Base-by-base conservation (phyloP, 495 filamentous ascomycete genomes). In the Hypoxylon fragiforme region DNA sequence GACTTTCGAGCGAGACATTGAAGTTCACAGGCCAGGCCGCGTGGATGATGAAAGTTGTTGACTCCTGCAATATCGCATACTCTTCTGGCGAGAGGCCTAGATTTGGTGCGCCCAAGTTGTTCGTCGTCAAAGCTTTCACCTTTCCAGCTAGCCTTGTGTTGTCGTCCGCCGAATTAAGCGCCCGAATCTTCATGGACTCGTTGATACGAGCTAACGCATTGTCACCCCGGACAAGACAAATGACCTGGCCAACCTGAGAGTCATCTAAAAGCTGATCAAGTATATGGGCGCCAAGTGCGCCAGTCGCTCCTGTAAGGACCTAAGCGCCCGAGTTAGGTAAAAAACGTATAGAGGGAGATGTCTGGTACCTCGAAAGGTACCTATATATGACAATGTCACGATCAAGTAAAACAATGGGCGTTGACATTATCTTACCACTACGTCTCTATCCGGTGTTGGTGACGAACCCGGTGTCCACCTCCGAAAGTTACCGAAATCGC, bases 1-100 rank as follows among this genome's bases (percentile, higher is more conserved):
- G 63, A 51, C 77, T 82, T n/a, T 68, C 62, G 1, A 86, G 71
- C 3, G 74, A 71, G 58, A 82, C 70, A 51, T 81, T 85, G 75
- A 88, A 89, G 65, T 88, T 87, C 19, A 88, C 86, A 3, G 82
- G 78, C 86, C 86, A 89, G 28, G 84, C 86, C n/a, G 79, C 75
- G 64, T 88, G 86, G 43, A 84, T 76, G 35, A 84, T 75, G 24
- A 76, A 66, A 2, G 77, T 78, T 3, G 77, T 70, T 0, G 68
- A 69, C 4, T 69, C 41, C 11, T 65, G 66, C 51, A 83, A 70
- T 16, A 68, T 36, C n/a, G 64, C 36, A 13, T 73, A 63, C 13
- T 63, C 60, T 3, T 54, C 37, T 12, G 63, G 30, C 13, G 65
- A 53, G 4, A 85, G 63, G 30, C 78, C 81, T 1, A 85, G 69